Conservation (phyloP, 2,329 filamentous ascomycete genomes). For the Anisogramma anomala region DNA sequence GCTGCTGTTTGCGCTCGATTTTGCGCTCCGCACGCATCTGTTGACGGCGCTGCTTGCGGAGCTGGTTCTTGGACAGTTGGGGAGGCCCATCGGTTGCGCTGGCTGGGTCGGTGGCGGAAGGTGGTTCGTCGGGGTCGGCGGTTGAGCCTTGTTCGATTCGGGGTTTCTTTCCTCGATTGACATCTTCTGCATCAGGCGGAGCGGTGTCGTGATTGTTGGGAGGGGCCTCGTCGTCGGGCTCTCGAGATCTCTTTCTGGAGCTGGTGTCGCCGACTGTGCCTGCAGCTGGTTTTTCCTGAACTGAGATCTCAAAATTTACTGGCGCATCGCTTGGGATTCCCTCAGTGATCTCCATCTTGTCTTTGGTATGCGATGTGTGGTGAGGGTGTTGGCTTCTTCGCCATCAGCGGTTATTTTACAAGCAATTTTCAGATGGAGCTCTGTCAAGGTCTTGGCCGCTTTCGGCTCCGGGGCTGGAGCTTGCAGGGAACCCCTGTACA, state of each 20-base stretch:
- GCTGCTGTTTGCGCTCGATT: constrained; percentile 41
- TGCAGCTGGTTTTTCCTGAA: not conserved
- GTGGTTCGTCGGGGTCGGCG: not conserved
- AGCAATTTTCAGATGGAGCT: no score
- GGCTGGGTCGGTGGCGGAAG: not conserved
- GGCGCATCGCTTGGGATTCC: not conserved
- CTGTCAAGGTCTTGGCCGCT: no score
- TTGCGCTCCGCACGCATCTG: constrained; percentile 67
- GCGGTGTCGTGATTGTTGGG: not conserved
- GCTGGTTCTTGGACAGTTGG: constrained; percentile 68
- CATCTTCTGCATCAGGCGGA: not conserved
- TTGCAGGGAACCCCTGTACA: not conserved
- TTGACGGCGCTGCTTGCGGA: constrained; percentile 64
- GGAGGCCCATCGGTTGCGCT: constrained; percentile 1
- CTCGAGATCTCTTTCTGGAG: not conserved
- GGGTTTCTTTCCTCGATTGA: constrained; percentile 6
- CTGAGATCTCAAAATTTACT: not conserved
- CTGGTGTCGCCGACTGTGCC: not conserved
- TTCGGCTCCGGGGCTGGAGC: not conserved
- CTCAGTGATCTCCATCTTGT: not conserved
- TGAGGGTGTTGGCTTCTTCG: not conserved
- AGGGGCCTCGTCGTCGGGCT: not conserved
- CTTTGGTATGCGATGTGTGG: not conserved
- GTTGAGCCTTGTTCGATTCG: not conserved
- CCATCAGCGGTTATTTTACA: not conserved